Conservation (phyloP, 768 basidiomycete genomes). For the Kwoniella sp. region DNA sequence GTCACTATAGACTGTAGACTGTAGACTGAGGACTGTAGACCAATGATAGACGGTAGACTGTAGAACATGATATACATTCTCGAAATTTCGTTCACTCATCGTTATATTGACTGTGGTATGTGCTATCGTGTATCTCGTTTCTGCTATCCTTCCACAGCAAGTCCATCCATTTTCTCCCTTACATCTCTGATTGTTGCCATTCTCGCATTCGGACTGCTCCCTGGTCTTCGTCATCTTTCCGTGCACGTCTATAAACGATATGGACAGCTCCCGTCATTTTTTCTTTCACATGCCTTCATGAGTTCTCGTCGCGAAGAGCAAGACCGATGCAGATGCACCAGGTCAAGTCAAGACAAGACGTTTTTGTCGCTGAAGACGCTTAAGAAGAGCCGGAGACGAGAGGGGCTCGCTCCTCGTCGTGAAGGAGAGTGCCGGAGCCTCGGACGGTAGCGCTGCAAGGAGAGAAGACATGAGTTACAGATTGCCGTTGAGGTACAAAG, state of each 20-base stretch:
- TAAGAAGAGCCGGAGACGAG: conserved; percentile 61
- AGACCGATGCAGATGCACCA: too few relatives aligned
- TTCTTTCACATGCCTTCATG: too few relatives aligned
- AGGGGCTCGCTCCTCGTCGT: conserved; percentile 86
- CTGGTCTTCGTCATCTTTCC: too few relatives aligned
- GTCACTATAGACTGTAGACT: too few relatives aligned
- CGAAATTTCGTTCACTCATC: background rate
- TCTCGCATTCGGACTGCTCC: too few relatives aligned
- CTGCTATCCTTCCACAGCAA: background rate
- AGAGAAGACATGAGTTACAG: conserved; percentile 53
- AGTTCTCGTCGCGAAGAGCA: too few relatives aligned
- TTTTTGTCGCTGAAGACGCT: background rate
- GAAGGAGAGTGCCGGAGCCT: conserved; percentile 64
- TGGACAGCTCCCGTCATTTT: too few relatives aligned
- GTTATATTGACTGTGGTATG: background rate
- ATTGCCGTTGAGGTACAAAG: too few relatives aligned
- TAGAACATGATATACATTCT: background rate
- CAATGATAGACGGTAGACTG: background rate
- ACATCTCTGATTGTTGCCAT: too few relatives aligned
- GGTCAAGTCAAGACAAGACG: background rate
- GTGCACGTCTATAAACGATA: background rate
- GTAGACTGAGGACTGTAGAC: too few relatives aligned
- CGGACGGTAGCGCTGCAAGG: conserved; percentile 57
- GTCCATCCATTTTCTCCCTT: background rate
- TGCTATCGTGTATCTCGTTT: background rate